Evolutionary conservation across 441 rosid species (phyloP).

Genomic region (Bruguiera hainesii): DNA sequence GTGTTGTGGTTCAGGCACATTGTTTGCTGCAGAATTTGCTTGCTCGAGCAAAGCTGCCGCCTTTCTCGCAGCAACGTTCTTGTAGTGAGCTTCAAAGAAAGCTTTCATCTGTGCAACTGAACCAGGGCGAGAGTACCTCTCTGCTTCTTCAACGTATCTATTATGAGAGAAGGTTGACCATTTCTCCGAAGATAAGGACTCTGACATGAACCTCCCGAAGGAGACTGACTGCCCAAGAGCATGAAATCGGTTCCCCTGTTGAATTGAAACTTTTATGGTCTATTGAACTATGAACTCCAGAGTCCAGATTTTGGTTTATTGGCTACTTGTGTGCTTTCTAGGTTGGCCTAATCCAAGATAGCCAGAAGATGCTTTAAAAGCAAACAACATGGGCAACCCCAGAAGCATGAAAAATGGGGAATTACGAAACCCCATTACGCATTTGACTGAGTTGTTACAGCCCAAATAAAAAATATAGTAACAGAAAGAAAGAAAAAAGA

Average conservation of each 20-base stretch:
- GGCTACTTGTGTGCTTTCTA: too few species aligned
- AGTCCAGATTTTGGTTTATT: too few species aligned
- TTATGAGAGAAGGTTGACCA: conserved; percentile 90
- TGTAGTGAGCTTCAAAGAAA: conserved; percentile 79
- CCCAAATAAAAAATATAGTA: not conserved
- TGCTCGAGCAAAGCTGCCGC: conserved; percentile 32
- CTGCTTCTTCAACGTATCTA: conserved; percentile 78
- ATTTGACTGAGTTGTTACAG: conserved; percentile 6
- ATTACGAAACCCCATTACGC: conserved; percentile 21
- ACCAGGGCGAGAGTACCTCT: conserved; percentile 77
- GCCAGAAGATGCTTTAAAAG: too few species aligned
- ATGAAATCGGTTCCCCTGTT: conserved; percentile 51
- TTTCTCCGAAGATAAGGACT: conserved; percentile 78
- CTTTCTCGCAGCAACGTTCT: conserved; percentile 62
- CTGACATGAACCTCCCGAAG: conserved; percentile 79
- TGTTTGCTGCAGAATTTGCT: conserved; percentile 27
- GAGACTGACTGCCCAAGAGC: conserved; percentile 73
- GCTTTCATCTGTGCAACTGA: conserved; percentile 90
- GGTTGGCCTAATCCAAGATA: too few species aligned
- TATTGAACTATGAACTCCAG: not conserved
- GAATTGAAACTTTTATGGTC: not conserved
- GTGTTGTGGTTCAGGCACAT: conserved; percentile 21
- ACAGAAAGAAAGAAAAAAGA: too few species aligned
- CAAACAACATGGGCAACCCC: too few species aligned
- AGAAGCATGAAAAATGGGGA: not conserved